Evolutionary conservation across 2,329 filamentous ascomycete genomes (phyloP).

Genomic region (Pseudogymnoascus sp.): DNA sequence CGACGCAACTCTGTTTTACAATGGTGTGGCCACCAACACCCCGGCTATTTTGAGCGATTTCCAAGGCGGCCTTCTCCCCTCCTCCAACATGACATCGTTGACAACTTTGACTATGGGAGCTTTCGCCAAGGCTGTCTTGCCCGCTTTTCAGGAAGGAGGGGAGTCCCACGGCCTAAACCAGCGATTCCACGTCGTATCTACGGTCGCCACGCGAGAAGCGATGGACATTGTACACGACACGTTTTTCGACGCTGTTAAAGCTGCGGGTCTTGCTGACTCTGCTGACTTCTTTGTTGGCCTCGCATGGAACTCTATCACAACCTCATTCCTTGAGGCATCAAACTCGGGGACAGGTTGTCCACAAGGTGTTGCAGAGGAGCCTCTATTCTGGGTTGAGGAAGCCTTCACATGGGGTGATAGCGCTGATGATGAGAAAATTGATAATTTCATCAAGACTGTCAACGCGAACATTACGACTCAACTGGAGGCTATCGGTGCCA

Average conservation of each 20-base stretch:
- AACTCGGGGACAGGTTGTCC: slow-evolving; percentile 17
- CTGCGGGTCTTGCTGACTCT: slow-evolving; percentile 3
- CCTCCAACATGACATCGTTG: slow-evolving; percentile 14
- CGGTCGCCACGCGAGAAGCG: slow-evolving; percentile 15
- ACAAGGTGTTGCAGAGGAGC: slow-evolving; percentile 17
- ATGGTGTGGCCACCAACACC: slow-evolving; percentile 10
- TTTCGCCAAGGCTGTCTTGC: slow-evolving; percentile 14
- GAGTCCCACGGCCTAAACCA: slow-evolving; percentile 16
- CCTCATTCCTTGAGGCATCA: slow-evolving; percentile 15
- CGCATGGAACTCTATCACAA: slow-evolving; percentile 18
- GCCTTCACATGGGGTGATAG: slow-evolving; percentile 17
- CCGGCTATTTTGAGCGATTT: slow-evolving; percentile 18
- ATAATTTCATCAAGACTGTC: slow-evolving; percentile 15
- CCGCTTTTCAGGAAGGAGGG: slow-evolving; percentile 16
- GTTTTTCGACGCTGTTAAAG: slow-evolving; percentile 17
- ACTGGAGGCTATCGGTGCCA: slow-evolving; percentile 15
- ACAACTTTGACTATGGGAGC: slow-evolving; percentile 12
- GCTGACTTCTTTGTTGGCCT: slow-evolving; percentile 17
- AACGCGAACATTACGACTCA: slow-evolving; percentile 19
- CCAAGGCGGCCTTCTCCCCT: slow-evolving; percentile 18
- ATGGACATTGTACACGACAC: slow-evolving; percentile 21
- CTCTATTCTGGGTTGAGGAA: slow-evolving; percentile 20
- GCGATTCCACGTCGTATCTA: slow-evolving; percentile 18
- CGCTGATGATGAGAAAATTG: slow-evolving; percentile 14
- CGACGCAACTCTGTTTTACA: slow-evolving; percentile 18